Percentiles rank a stretch among this genome's conserved stretches.
Conservation (phyloP, 2,329 filamentous ascomycete genomes). For the Trichoderma arundinaceum region DNA sequence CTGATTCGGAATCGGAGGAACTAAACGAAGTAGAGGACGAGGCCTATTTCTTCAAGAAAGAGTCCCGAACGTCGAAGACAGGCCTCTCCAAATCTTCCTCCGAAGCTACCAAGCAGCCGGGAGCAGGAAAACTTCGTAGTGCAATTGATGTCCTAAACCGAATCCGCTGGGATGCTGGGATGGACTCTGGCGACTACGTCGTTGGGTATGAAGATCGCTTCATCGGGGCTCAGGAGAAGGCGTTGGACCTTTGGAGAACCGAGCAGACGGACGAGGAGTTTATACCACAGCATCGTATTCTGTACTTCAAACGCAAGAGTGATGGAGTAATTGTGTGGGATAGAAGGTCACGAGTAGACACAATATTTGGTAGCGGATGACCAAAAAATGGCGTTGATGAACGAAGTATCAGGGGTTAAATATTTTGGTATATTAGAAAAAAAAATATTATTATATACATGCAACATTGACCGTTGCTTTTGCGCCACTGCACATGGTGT, state of each 20-base stretch:
- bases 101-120: slow-evolving; percentile 38
- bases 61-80: background rate
- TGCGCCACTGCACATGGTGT: background rate
- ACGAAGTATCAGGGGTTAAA: background rate
- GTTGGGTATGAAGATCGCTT: slow-evolving; percentile 69
- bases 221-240: slow-evolving; percentile 58
- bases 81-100: background rate
- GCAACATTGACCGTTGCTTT: background rate
- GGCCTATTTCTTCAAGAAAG: slow-evolving; percentile 34
- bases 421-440: slow-evolving; percentile 7
- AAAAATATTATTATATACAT: slow-evolving; percentile 7
- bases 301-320: slow-evolving; percentile 63
- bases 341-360: slow-evolving; percentile 57
- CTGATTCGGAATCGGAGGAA: slow-evolving; percentile 44
- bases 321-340: slow-evolving; percentile 64
- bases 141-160: slow-evolving; percentile 64
- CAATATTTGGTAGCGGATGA: slow-evolving; percentile 60
- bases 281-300: slow-evolving; percentile 67
- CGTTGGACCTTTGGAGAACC: slow-evolving; percentile 62
- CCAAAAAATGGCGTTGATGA: background rate
- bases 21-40: slow-evolving; percentile 43
- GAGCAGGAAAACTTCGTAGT: slow-evolving; percentile 58
- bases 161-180: slow-evolving; percentile 62
- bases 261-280: slow-evolving; percentile 70
- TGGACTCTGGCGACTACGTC: slow-evolving; percentile 59